Evolutionary conservation across 306 rosid species (phyloP).

Genomic region (Elaeagnus macrophylla): DNA sequence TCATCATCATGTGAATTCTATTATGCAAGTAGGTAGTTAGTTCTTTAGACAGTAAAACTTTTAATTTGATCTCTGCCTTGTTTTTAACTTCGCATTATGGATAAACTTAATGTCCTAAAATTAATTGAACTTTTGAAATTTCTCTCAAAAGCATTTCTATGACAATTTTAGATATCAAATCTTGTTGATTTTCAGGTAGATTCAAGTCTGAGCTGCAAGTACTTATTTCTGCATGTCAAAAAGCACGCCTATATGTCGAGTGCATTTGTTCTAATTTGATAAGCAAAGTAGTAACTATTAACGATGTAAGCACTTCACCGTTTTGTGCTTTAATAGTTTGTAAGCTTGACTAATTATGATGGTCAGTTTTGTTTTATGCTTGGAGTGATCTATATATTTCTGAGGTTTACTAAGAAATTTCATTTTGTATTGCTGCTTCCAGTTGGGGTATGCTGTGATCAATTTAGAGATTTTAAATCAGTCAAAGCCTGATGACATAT

Average conservation of each 20-base stretch:
- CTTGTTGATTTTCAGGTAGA: conserved; percentile 37
- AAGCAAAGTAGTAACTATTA: conserved; percentile 39
- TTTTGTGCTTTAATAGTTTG: neutral
- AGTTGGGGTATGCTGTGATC: conserved; percentile 79
- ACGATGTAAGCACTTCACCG: conserved; percentile 42
- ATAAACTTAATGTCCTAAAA: neutral
- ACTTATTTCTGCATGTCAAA: conserved; percentile 62
- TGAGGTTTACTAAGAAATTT: neutral
- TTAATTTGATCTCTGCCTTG: conserved; percentile 8
- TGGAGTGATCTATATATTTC: neutral
- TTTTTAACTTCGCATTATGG: neutral
- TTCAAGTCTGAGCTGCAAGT: conserved; percentile 72
- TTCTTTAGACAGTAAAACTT: conserved; percentile 6
- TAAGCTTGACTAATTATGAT: conserved; percentile 1
- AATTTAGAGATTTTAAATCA: conserved; percentile 55
- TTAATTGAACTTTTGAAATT: neutral
- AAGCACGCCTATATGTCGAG: conserved; percentile 59
- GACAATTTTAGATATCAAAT: conserved; percentile 9
- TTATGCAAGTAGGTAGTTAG: neutral
- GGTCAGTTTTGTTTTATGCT: neutral
- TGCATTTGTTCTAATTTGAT: conserved; percentile 40
- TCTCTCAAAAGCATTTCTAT: conserved; percentile 10
- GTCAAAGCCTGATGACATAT: conserved; percentile 40
- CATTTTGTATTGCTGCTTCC: conserved; percentile 28
- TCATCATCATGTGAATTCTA: conserved; percentile 53